Percentiles rank a stretch among this genome's conserved stretches.
Evolutionary conservation across 768 basidiomycete species (phyloP).

Genomic region (Leccinum variicolor): DNA sequence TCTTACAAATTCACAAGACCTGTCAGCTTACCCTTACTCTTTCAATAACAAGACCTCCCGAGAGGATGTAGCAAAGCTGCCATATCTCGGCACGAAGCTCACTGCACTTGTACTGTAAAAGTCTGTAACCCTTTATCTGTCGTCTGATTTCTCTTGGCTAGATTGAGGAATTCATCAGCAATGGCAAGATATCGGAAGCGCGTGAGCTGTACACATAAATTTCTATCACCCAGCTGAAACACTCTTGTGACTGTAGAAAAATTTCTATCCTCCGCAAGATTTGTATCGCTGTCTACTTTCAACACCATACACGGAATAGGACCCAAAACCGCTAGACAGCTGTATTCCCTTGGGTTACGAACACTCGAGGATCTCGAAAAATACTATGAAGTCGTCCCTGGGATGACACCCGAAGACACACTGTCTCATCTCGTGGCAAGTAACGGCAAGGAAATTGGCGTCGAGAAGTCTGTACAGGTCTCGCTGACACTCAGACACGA

Average conservation of each 20-base stretch:
- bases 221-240: neutral
- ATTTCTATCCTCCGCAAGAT: conserved; percentile 49
- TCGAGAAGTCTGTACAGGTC: conserved; percentile 48
- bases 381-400: conserved; percentile 46
- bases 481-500: conserved; percentile 60
- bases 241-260: conserved; percentile 36
- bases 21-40: conserved; percentile 45
- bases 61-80: conserved; percentile 40
- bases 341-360: conserved; percentile 65
- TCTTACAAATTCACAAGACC: neutral
- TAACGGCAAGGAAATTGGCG: conserved; percentile 17
- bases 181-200: conserved; percentile 57
- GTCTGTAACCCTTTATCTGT: neutral
- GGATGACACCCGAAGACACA: conserved; percentile 32
- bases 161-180: conserved; percentile 61
- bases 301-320: conserved; percentile 72
- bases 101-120: conserved; percentile 40
- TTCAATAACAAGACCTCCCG: conserved; percentile 38
- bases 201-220: conserved; percentile 30
- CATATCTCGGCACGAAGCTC: conserved; percentile 51
- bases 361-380: conserved; percentile 66
- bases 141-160: conserved; percentile 22
- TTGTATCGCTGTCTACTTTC: conserved; percentile 54
- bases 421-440: conserved; percentile 22
- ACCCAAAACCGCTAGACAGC: conserved; percentile 58